Conservation (phyloP, 306 rosid genomes). For the Corylus avellana region DNA sequence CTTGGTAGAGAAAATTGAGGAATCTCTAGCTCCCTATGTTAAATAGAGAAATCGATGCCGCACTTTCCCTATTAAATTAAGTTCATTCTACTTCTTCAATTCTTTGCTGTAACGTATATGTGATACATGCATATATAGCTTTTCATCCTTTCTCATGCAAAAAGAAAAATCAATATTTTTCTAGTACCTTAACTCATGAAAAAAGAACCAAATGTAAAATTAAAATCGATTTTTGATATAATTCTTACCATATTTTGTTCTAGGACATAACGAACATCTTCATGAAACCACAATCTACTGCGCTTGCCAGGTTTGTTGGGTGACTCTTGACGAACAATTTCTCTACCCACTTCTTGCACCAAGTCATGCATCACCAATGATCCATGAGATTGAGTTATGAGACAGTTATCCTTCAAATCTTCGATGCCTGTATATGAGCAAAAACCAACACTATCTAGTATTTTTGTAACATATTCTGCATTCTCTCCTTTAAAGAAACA, state of each 20-base stretch:
- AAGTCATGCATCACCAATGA: conserved; percentile 30
- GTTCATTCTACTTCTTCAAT: too few relatives aligned
- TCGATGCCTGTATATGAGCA: background rate
- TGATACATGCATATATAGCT: too few relatives aligned
- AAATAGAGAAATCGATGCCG: too few relatives aligned
- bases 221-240: too few relatives aligned
- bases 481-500: conserved; percentile 31
- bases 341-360: conserved; percentile 30
- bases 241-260: conserved; percentile 1
- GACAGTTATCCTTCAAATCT: conserved; percentile 16
- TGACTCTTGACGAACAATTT: conserved; percentile 32
- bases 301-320: conserved; percentile 23
- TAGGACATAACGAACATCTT: conserved; percentile 27
- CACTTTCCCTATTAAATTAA: too few relatives aligned
- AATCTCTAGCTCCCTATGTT: too few relatives aligned
- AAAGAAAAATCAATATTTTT: too few relatives aligned
- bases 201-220: too few relatives aligned
- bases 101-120: too few relatives aligned
- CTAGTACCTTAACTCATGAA: too few relatives aligned
- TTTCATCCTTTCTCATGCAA: too few relatives aligned
- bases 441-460: conserved; percentile 16
- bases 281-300: conserved; percentile 35
- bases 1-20: too few relatives aligned
- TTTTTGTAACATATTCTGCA: conserved; percentile 7
- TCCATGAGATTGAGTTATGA: conserved; percentile 5